Evolutionary conservation across 495 filamentous ascomycete species (phyloP).

Genomic region (Aspergillus hancockii): DNA sequence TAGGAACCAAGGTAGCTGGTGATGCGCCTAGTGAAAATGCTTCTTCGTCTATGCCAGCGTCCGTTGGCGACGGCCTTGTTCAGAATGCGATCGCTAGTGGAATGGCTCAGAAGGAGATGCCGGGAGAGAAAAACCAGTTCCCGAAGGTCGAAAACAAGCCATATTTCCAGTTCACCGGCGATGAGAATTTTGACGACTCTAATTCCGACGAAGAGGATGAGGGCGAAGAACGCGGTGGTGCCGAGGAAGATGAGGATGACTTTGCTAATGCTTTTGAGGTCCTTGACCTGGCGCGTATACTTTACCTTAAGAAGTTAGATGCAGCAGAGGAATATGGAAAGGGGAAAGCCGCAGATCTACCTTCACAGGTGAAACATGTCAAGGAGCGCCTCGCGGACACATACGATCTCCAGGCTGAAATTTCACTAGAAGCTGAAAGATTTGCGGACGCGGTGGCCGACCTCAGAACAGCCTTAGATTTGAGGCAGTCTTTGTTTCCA

Average conservation of each 20-base stretch:
- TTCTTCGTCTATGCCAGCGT: conserved; percentile 19
- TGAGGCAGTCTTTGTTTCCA: conserved; percentile 76
- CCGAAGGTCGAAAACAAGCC: conserved; percentile 57
- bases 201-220: conserved; percentile 68
- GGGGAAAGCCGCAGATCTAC: conserved; percentile 53
- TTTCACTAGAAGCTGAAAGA: conserved; percentile 90
- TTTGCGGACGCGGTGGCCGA: conserved; percentile 82
- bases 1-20: conserved; percentile 75
- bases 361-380: conserved; percentile 57
- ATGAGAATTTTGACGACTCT: conserved; percentile 83
- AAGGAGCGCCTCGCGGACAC: conserved; percentile 87
- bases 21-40: conserved; percentile 17
- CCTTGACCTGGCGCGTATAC: conserved; percentile 84
- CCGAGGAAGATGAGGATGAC: conserved; percentile 85
- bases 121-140: conserved; percentile 39
- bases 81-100: conserved; percentile 31
- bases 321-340: conserved; percentile 50
- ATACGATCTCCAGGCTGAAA: conserved; percentile 88
- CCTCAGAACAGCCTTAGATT: conserved; percentile 67
- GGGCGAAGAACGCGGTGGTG: conserved; percentile 44
- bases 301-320: conserved; percentile 63
- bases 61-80: conserved; percentile 24
- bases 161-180: conserved; percentile 88
- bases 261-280: conserved; percentile 88
- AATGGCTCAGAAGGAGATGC: conserved; percentile 34